A percentile compares a stretch with the other conserved stretches of the same genome.
Evolutionary conservation across 2,329 filamentous ascomycete species (phyloP).

Genomic region (Pseudocercospora crystallina): DNA sequence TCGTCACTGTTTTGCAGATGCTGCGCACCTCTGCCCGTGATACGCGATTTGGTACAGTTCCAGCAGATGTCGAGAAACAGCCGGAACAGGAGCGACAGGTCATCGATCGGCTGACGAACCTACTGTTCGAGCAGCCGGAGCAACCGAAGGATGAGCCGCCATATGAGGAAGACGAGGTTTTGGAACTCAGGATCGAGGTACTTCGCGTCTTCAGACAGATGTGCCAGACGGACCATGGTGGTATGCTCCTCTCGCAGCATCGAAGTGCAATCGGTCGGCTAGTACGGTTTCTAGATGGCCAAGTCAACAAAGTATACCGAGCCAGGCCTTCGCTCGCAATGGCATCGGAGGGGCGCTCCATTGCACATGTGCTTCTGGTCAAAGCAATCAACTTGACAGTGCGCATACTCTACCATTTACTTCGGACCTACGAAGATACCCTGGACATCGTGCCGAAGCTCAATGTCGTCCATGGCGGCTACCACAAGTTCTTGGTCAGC

Average conservation of each 20-base stretch:
- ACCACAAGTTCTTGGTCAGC: conserved; percentile 78
- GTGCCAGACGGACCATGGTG: conserved; percentile 62
- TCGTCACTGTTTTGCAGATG: conserved; percentile 63
- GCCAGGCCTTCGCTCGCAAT: conserved; percentile 27
- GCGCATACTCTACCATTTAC: conserved; percentile 61
- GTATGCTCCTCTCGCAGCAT: conserved; percentile 66
- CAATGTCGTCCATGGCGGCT: conserved; percentile 65
- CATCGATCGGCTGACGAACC: conserved; percentile 63
- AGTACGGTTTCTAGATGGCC: conserved; percentile 72
- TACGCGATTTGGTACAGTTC: conserved; percentile 66
- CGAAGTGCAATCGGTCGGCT: conserved; percentile 70
- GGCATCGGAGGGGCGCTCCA: conserved; percentile 6
- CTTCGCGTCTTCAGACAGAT: conserved; percentile 56
- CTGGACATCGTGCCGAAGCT: conserved; percentile 72
- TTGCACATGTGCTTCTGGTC: conserved; percentile 43
- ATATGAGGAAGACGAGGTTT: conserved; percentile 43
- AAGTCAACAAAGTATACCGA: conserved; percentile 61
- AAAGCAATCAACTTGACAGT: conserved; percentile 59
- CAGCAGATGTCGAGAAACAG: conserved; percentile 45
- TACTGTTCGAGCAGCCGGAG: conserved; percentile 59
- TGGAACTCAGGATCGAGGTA: conserved; percentile 48
- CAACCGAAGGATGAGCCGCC: conserved; percentile 43
- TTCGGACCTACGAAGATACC: conserved; percentile 56
- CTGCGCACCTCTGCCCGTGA: conserved; percentile 65
- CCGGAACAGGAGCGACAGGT: conserved; percentile 43